A percentile compares a stretch with the other conserved stretches of the same genome.
These are phyloP conservation scores for Letharia columbiana DNA, from an alignment of 495 filamentous ascomycete species.

Conservation along the genomic window DNA sequence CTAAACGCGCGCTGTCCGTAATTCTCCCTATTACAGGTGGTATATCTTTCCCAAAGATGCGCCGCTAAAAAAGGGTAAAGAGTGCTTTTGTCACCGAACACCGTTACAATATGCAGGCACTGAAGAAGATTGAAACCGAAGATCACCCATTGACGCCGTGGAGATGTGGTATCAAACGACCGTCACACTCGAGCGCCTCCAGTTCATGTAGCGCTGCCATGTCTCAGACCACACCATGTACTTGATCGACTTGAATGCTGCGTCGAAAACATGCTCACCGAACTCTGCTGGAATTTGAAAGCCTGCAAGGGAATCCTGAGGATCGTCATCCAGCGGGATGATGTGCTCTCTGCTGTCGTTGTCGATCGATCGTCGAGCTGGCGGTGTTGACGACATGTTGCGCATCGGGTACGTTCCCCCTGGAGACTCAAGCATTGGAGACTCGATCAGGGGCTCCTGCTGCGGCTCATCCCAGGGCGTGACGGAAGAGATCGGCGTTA, in stretches of 20 bases:
- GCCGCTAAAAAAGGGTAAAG: neutral
- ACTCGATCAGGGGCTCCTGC: neutral
- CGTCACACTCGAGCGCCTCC: constrained; percentile 9
- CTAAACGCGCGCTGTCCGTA: neutral
- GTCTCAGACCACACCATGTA: constrained; percentile 63
- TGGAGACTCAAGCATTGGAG: neutral
- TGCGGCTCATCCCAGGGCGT: constrained; percentile 23
- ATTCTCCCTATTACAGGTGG: neutral
- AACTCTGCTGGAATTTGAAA: constrained; percentile 33
- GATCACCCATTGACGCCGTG: neutral
- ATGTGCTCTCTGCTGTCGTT: constrained; percentile 20
- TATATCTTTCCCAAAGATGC: neutral
- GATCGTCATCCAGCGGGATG: constrained; percentile 23
- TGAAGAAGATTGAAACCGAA: neutral
- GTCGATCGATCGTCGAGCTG: constrained; percentile 5
- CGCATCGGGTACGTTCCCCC: constrained; percentile 12
- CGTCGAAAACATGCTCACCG: constrained; percentile 46
- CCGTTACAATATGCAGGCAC: neutral
- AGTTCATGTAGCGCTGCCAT: constrained; percentile 38
- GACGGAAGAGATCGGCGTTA: constrained; percentile 14
- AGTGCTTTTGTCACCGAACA: neutral
- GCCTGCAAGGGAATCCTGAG: constrained; percentile 15
- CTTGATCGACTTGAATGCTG: constrained; percentile 53
- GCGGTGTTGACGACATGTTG: constrained; percentile 9
- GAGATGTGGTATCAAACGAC: neutral